Evolutionary conservation across 2,329 filamentous ascomycete genomes (phyloP).

Genomic region (Sporothrix globosa): DNA sequence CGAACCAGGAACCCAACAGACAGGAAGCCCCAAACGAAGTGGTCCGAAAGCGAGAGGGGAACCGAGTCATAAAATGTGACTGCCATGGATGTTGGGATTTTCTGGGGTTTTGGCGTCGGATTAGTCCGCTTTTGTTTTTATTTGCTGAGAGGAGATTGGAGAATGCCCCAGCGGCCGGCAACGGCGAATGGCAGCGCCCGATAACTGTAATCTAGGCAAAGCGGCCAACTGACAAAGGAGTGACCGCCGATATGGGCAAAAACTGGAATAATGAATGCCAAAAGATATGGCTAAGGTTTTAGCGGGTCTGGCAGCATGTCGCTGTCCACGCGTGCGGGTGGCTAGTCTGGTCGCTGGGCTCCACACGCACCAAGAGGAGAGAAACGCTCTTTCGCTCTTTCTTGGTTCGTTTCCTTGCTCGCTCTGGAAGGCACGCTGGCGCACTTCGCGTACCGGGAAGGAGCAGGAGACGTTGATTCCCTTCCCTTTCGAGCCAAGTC

Average conservation of each 20-base stretch:
- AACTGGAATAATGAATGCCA: slow-evolving; percentile 2
- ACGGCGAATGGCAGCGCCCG: slow-evolving; percentile 3
- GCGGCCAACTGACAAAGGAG: background rate
- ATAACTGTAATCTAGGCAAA: background rate
- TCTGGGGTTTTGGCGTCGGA: slow-evolving; percentile 17
- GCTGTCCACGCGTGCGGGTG: background rate
- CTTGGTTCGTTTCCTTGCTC: background rate
- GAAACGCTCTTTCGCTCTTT: background rate
- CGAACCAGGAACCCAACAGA: background rate
- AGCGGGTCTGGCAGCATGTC: background rate
- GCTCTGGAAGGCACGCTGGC: background rate
- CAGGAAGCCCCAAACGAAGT: background rate
- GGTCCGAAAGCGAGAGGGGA: background rate
- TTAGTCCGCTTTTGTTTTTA: slow-evolving; percentile 8
- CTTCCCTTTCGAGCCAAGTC: slow-evolving; percentile 27
- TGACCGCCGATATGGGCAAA: background rate
- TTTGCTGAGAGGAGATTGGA: slow-evolving; percentile 7
- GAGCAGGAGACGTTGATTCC: slow-evolving; percentile 20
- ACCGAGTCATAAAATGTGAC: slow-evolving; percentile 6
- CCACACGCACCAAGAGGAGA: background rate
- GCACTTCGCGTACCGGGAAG: background rate
- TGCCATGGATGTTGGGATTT: slow-evolving; percentile 8
- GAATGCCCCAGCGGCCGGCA: background rate
- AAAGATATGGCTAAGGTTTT: background rate
- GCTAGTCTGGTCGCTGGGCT: slow-evolving; percentile 1